Percentiles rank a stretch among this genome's conserved stretches.
phyloP scores from a whole-genome alignment of 495 filamentous ascomycete genomes.

The Xylaria bambusicola region DNA sequence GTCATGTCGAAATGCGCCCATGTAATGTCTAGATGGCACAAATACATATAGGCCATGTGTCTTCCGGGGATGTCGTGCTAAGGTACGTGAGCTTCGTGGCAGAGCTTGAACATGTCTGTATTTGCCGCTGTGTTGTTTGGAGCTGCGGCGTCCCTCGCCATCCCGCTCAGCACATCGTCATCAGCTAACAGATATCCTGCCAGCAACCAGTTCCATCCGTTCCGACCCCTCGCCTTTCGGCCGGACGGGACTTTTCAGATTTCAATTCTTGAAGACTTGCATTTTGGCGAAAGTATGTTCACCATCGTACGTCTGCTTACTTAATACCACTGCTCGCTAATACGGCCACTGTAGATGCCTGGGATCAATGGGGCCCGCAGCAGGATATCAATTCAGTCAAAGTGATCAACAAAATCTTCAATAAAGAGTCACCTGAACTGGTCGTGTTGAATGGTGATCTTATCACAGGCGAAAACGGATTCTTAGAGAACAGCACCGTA shows the following conservation, averaged over 20 bases:
- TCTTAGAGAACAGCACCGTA: slow-evolving; percentile 55
- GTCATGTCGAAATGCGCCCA: background rate
- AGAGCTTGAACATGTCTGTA: slow-evolving; percentile 1
- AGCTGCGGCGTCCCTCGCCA: slow-evolving; percentile 15
- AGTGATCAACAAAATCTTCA: slow-evolving; percentile 63
- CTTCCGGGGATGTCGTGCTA: slow-evolving; percentile 5
- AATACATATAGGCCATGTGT: slow-evolving; percentile 29
- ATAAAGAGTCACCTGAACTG: slow-evolving; percentile 56
- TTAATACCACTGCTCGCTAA: background rate
- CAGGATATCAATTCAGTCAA: slow-evolving; percentile 61
- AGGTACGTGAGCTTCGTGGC: slow-evolving; percentile 21
- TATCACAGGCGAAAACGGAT: slow-evolving; percentile 69
- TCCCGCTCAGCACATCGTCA: background rate
- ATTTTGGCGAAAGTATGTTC: slow-evolving; percentile 65
- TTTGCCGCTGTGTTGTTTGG: slow-evolving; percentile 10
- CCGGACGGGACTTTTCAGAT: slow-evolving; percentile 49
- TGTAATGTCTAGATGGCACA: slow-evolving; percentile 22
- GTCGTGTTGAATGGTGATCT: slow-evolving; percentile 76
- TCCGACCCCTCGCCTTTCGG: slow-evolving; percentile 41
- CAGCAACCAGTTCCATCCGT: slow-evolving; percentile 19
- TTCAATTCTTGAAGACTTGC: slow-evolving; percentile 66
- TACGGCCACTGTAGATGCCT: slow-evolving; percentile 40
- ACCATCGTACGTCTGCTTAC: background rate
- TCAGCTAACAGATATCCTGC: slow-evolving; percentile 15
- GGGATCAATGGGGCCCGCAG: slow-evolving; percentile 57